Percentiles rank a stretch among this genome's conserved stretches.
These are phyloP conservation scores for Coemansia sp. DNA, from an alignment of 192 early-diverging fungal species.

Conservation along the genomic window DNA sequence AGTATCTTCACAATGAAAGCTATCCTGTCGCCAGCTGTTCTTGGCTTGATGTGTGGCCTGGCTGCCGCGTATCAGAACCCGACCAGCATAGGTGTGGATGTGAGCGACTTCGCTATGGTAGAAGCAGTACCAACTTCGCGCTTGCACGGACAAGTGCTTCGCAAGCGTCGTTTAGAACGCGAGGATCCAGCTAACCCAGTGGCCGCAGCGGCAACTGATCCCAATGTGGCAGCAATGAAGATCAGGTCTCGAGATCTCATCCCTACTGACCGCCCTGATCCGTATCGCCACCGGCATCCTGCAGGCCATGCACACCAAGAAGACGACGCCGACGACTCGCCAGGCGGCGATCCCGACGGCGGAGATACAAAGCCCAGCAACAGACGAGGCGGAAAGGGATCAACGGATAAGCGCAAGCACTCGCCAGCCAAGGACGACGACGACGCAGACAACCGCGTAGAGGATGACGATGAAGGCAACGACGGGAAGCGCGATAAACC, in stretches of 20 bases:
- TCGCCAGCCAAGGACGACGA: conserved; percentile 14
- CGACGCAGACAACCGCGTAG: neutral
- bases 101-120: neutral
- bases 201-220: conserved; percentile 51
- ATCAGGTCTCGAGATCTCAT: conserved; percentile 48
- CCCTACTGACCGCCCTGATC: conserved; percentile 35
- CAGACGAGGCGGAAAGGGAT: conserved; percentile 9
- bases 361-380: conserved; percentile 8
- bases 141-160: conserved; percentile 6
- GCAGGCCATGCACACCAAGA: conserved; percentile 9
- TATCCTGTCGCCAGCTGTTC: neutral
- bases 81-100: neutral
- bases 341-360: neutral
- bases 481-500: neutral
- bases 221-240: conserved; percentile 49
- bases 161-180: conserved; percentile 25
- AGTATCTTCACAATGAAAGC: neutral
- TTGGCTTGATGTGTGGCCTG: neutral
- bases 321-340: conserved; percentile 12
- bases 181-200: conserved; percentile 52
- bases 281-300: conserved; percentile 18
- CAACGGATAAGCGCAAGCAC: conserved; percentile 7
- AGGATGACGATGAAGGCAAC: conserved; percentile 1
- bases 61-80: neutral
- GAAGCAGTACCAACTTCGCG: neutral